A percentile compares a stretch with the other conserved stretches of the same genome.
phyloP scores from a whole-genome alignment of 1,139 yeast species.

The Pichia terricola region DNA sequence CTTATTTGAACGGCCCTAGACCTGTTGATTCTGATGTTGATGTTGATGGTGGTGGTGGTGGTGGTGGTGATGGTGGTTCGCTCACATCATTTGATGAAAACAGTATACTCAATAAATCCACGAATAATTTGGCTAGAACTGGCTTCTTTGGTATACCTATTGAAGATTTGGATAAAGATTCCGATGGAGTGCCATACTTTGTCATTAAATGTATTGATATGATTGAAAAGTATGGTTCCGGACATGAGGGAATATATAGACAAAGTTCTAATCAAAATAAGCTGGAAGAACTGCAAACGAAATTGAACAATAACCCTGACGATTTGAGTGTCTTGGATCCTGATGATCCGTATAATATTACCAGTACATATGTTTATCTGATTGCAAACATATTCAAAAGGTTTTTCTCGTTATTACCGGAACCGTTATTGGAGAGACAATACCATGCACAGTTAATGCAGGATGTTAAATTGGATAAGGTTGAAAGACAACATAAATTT shows the following conservation, averaged over 20 bases:
- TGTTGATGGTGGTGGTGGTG: slow-evolving; percentile 6
- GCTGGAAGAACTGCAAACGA: slow-evolving; percentile 60
- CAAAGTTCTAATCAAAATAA: slow-evolving; percentile 72
- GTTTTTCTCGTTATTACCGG: slow-evolving; percentile 62
- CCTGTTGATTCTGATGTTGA: slow-evolving; percentile 13
- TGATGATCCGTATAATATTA: slow-evolving; percentile 33
- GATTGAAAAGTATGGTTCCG: slow-evolving; percentile 73
- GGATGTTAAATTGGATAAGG: slow-evolving; percentile 62
- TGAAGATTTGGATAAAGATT: slow-evolving; percentile 71
- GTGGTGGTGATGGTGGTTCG: slow-evolving; percentile 3
- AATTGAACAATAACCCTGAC: slow-evolving; percentile 72
- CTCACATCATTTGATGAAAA: neutral
- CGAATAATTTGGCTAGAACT: neutral
- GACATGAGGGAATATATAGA: slow-evolving; percentile 83
- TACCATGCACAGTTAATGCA: slow-evolving; percentile 53
- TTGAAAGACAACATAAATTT: slow-evolving; percentile 56
- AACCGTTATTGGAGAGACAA: slow-evolving; percentile 53
- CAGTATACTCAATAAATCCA: neutral
- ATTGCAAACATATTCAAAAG: slow-evolving; percentile 64
- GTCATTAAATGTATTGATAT: slow-evolving; percentile 85
- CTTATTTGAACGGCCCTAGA: slow-evolving; percentile 20
- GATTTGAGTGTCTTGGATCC: slow-evolving; percentile 45
- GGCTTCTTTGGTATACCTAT: slow-evolving; percentile 65
- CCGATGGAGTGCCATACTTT: slow-evolving; percentile 84
- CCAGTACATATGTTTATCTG: slow-evolving; percentile 66